A percentile compares a stretch with the other conserved stretches of the same genome.
These are phyloP conservation scores for Theileria orientalis DNA, from an alignment of 169 alveolate species.

Conservation along the genomic window DNA sequence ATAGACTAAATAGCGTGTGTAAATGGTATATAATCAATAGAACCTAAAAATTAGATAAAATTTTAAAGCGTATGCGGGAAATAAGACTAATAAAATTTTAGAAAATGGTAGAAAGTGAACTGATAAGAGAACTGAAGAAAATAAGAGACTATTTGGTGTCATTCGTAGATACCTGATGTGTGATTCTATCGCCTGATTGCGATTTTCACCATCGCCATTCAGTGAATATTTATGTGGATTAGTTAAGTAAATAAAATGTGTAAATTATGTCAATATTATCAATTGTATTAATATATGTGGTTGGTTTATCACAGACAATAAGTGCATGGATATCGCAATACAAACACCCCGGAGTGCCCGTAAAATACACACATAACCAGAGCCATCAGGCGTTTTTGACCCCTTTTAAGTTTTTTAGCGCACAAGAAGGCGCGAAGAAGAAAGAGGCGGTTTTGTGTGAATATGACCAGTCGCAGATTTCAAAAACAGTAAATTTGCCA, in stretches of 20 bases:
- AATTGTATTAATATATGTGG: conserved; percentile 1
- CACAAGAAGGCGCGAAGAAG: not conserved
- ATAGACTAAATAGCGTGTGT: not conserved
- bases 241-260: not conserved
- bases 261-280: conserved; percentile 14
- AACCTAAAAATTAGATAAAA: no score
- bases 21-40: not conserved
- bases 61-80: not conserved
- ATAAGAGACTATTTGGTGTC: conserved; percentile 22
- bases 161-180: conserved; percentile 1
- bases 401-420: conserved; percentile 8
- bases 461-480: not conserved
- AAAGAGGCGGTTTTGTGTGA: not conserved
- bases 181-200: conserved; percentile 12
- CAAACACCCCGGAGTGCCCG: not conserved
- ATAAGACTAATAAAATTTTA: not conserved
- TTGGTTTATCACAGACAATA: not conserved
- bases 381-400: not conserved
- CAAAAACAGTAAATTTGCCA: conserved; percentile 25
- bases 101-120: not conserved
- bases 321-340: not conserved
- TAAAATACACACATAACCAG: not conserved
- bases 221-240: not conserved
- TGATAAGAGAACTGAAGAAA: conserved; percentile 6
- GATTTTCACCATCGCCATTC: not conserved